Conservation (phyloP, 345 rosid genomes). For the Kernera saxatilis region DNA sequence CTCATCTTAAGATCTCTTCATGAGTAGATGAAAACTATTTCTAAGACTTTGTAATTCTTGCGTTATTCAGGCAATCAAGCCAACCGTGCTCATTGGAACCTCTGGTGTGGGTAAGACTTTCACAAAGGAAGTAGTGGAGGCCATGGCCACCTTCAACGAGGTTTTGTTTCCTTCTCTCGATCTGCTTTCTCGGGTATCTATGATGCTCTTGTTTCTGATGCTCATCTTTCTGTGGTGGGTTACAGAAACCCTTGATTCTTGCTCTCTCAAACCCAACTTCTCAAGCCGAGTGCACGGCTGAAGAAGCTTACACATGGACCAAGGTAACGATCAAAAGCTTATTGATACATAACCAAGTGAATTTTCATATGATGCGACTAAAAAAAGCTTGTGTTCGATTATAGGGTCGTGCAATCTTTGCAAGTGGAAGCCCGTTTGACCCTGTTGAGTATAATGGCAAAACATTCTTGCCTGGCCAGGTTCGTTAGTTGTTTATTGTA, state of each 20-base stretch:
- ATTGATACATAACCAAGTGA: neutral
- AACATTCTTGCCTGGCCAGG: slow-evolving; percentile 83
- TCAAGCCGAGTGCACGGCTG: slow-evolving; percentile 94
- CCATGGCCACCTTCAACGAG: slow-evolving; percentile 79
- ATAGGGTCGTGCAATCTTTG: slow-evolving; percentile 92
- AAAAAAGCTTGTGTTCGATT: neutral
- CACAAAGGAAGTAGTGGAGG: slow-evolving; percentile 85
- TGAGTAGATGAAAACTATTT: neutral
- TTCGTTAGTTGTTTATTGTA: slow-evolving; percentile 15
- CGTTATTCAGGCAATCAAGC: slow-evolving; percentile 67
- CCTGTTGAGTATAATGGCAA: slow-evolving; percentile 69
- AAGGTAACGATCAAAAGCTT: slow-evolving; percentile 41
- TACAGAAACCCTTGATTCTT: slow-evolving; percentile 87
- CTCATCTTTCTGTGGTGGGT: slow-evolving; percentile 6
- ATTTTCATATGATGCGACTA: neutral
- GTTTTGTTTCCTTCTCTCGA: slow-evolving; percentile 22
- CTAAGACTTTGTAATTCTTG: neutral
- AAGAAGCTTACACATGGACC: slow-evolving; percentile 92
- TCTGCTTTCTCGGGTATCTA: neutral
- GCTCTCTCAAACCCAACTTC: slow-evolving; percentile 97
- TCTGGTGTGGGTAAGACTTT: slow-evolving; percentile 92
- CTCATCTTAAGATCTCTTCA: neutral
- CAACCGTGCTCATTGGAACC: slow-evolving; percentile 86
- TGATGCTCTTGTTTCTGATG: neutral
- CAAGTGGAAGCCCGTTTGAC: slow-evolving; percentile 96